Evolutionary conservation across 2,329 filamentous ascomycete species (phyloP), one percentile per base, ranked within the genome.

Genomic region (Penicillium glabrum): DNA sequence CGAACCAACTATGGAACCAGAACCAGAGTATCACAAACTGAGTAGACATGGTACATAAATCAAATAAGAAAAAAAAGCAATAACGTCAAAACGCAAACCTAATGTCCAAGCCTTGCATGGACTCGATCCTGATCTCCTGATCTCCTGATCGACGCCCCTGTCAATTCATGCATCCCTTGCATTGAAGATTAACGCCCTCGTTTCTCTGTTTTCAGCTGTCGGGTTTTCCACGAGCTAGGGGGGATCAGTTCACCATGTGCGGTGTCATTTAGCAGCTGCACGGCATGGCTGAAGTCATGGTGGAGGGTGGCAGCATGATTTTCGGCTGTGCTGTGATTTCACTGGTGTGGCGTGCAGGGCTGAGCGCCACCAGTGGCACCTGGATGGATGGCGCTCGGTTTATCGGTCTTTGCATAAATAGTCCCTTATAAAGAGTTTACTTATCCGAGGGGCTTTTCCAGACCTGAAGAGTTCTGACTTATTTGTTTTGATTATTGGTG

Each of bases 321-420:
- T 54, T 61, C 56, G 60, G 55, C 43, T 62, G 51, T 50, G 26
- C 58, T 51, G 53, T 47, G 53, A 56, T 62, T 41, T 62, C 26
- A 62, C 60, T 61, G 58, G 56, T 55, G 58, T 62, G 60, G 60
- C 56, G 47, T 56, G 51, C 53, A 53, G 33, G 24, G 53, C 37
- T 50, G 51, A 31, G 44, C 53, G 58, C 58, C 60, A 61, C 54
- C 46, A n/a, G 26, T 33, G 9, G 46, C 46, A 33, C 23, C 39
- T 3, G 19, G 10, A 41, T 41, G 19, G 19, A 41, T 48, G 27
- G 50, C 41, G 43, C 21, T 39, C 27, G 50, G 24, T 37, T 35
- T 44, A 46, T 53, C 33, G 33, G 26, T 27, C 29, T 27, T 46
- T 29, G n/a, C 5, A 21, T 19, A 7, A 31, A 29, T 27, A 27